Evolutionary conservation across 306 rosid species (phyloP).

Genomic region (Datisca glomerata): DNA sequence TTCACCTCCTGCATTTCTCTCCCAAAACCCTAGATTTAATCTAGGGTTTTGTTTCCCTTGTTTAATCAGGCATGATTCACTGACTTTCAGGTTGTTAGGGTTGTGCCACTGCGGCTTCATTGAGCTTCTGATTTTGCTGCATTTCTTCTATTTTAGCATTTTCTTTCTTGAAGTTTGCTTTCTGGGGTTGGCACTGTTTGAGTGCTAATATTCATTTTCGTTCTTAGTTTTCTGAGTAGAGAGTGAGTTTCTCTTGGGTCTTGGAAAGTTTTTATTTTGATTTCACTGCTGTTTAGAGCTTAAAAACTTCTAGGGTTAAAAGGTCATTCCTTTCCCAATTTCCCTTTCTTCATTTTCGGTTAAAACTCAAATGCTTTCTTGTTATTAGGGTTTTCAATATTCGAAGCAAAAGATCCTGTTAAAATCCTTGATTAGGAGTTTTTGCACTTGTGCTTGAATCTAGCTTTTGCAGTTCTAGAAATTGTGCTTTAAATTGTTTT

Average conservation of each 20-base stretch:
- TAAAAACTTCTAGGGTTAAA: conserved; percentile 10
- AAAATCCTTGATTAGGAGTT: too few species aligned
- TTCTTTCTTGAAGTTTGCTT: conserved; percentile 13
- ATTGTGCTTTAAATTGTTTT: too few species aligned
- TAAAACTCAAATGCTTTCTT: neutral
- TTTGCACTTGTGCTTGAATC: too few species aligned
- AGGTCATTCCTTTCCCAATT: neutral
- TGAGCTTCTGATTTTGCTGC: conserved; percentile 32
- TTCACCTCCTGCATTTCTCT: conserved; percentile 37
- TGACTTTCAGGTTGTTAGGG: neutral
- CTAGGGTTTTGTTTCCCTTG: conserved; percentile 57
- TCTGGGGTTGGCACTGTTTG: conserved; percentile 9
- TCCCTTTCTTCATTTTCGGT: neutral
- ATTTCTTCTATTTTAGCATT: conserved; percentile 8
- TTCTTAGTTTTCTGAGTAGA: conserved; percentile 1
- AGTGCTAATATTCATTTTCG: neutral
- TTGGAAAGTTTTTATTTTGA: conserved; percentile 15
- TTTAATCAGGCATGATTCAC: conserved; percentile 15
- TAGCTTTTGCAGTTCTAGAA: too few species aligned
- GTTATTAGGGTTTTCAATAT: neutral
- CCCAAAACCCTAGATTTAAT: conserved; percentile 71
- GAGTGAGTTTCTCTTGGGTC: conserved; percentile 7
- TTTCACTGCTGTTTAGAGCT: conserved; percentile 1
- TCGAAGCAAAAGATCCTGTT: too few species aligned
- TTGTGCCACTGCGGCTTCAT: too few species aligned